Conservation (phyloP, 345 rosid genomes). For the Stellera chamaejasme region DNA sequence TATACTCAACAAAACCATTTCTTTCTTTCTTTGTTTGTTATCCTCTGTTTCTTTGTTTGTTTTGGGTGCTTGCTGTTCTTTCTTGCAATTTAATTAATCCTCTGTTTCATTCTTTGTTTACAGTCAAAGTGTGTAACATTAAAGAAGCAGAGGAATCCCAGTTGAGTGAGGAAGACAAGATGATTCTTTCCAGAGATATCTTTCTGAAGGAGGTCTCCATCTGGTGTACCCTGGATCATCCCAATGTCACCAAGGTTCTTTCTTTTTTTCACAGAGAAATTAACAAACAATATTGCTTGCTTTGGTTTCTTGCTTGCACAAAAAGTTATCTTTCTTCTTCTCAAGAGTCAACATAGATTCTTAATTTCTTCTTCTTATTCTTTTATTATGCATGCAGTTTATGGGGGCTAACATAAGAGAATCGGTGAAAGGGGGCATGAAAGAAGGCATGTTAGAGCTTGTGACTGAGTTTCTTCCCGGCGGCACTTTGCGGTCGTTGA, state of each 20-base stretch:
- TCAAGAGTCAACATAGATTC: too few relatives aligned
- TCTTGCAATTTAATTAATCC: background rate
- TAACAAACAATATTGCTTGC: background rate
- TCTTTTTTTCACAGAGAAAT: background rate
- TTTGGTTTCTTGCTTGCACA: background rate
- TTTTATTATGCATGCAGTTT: too few relatives aligned
- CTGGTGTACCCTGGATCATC: slow-evolving; percentile 32
- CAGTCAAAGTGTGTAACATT: slow-evolving; percentile 30
- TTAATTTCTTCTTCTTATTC: too few relatives aligned
- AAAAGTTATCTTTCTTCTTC: background rate
- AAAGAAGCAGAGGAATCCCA: slow-evolving; percentile 24
- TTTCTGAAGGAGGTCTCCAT: slow-evolving; percentile 27
- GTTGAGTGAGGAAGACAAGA: slow-evolving; percentile 22
- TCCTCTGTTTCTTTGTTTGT: too few relatives aligned
- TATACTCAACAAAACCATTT: background rate
- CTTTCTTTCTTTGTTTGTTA: background rate
- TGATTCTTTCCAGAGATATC: slow-evolving; percentile 22
- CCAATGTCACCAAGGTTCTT: slow-evolving; percentile 27
- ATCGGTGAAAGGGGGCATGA: too few relatives aligned
- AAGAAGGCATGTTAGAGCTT: too few relatives aligned
- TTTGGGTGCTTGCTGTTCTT: too few relatives aligned
- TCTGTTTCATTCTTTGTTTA: background rate
- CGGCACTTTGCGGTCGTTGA: too few relatives aligned
- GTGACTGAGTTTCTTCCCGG: too few relatives aligned
- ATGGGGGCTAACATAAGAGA: too few relatives aligned